phyloP scores from a whole-genome alignment of 2,329 filamentous ascomycete species.

The Diaporthe caulivora region DNA sequence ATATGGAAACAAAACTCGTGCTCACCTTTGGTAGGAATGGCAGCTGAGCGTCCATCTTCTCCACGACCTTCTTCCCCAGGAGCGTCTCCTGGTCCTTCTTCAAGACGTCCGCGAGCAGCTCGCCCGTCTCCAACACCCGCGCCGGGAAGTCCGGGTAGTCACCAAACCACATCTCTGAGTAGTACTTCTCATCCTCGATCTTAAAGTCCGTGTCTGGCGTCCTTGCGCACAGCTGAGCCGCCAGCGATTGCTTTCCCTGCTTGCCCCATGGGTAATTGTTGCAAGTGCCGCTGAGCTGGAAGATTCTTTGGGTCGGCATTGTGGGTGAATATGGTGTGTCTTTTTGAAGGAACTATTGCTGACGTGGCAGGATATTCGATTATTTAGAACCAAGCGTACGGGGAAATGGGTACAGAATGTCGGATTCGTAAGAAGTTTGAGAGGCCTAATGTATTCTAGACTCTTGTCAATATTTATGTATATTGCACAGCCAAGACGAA shows the following conservation, averaged over 20 bases:
- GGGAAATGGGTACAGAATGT: constrained; percentile 15
- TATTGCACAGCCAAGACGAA: background rate
- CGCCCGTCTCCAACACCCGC: constrained; percentile 70
- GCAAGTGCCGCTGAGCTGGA: constrained; percentile 60
- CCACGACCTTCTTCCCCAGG: constrained; percentile 71
- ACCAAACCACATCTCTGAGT: constrained; percentile 81
- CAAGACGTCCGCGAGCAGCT: constrained; percentile 74
- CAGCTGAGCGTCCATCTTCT: constrained; percentile 74
- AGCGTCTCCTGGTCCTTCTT: constrained; percentile 71
- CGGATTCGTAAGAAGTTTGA: background rate
- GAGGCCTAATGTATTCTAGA: background rate
- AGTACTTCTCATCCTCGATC: constrained; percentile 73
- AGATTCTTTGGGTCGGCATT: constrained; percentile 47
- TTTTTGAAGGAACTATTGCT: background rate
- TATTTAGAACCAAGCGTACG: background rate
- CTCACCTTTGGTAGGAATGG: constrained; percentile 78
- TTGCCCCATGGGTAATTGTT: constrained; percentile 80
- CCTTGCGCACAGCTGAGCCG: constrained; percentile 73
- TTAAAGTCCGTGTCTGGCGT: constrained; percentile 73
- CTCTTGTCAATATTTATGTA: background rate
- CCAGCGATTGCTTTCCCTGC: constrained; percentile 73
- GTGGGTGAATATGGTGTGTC: background rate
- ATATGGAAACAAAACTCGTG: accelerated
- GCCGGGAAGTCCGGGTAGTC: constrained; percentile 80
- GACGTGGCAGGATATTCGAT: no score